Conservation (phyloP, 768 basidiomycete genomes). For the Mycena alexandri region DNA sequence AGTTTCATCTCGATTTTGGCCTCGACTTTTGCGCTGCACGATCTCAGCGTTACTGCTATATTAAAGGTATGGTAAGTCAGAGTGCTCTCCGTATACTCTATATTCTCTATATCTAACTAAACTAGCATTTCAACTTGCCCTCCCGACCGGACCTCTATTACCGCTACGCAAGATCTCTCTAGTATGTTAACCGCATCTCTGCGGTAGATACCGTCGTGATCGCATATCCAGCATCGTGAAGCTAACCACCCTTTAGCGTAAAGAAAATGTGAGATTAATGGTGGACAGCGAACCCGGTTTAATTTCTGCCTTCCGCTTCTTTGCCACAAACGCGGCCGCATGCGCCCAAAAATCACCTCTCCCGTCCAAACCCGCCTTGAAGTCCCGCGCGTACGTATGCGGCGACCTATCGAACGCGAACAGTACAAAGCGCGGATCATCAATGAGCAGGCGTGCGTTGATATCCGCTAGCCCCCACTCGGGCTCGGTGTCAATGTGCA, state of each 20-base stretch:
- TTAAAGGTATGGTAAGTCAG: too few species aligned
- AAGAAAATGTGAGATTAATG: too few species aligned
- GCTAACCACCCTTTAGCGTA: background rate
- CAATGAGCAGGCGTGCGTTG: conserved; percentile 17
- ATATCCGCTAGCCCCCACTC: conserved; percentile 35
- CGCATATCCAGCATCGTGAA: conserved; percentile 23
- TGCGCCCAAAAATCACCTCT: conserved; percentile 28
- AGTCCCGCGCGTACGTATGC: conserved; percentile 21
- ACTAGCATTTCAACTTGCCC: too few species aligned
- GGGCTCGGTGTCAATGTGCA: conserved; percentile 26
- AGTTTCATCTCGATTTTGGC: background rate
- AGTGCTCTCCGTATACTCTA: too few species aligned
- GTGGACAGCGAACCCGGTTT: conserved; percentile 15
- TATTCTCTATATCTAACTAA: too few species aligned
- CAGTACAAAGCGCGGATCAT: conserved; percentile 33
- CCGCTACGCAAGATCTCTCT: too few species aligned
- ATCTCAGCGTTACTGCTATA: too few species aligned
- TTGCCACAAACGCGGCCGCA: conserved; percentile 25
- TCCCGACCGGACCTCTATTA: too few species aligned
- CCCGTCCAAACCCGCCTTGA: conserved; percentile 17
- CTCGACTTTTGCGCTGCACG: too few species aligned
- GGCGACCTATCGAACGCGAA: conserved; percentile 14
- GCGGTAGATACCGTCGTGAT: conserved; percentile 13
- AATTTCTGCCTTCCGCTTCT: conserved; percentile 19
- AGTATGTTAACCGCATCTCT: background rate